Evolutionary conservation across 2,329 filamentous ascomycete species (phyloP), one percentile per base, ranked within the genome.

Genomic region (Colletotrichum caudatum): DNA sequence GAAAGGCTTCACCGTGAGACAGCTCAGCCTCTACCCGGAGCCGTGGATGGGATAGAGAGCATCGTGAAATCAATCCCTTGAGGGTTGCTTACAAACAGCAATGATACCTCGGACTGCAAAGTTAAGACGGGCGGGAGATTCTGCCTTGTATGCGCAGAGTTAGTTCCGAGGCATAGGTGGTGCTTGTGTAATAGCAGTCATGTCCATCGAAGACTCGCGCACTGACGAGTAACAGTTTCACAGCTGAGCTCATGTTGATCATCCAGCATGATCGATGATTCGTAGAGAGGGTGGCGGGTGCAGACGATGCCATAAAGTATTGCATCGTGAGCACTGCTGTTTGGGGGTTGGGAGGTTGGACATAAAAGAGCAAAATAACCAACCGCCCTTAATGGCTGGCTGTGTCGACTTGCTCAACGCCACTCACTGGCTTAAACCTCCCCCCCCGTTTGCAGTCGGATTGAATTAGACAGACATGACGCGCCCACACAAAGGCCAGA

Each of bases 1-100:
- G 51, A 51, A 66, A 37, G 41, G 48, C 41, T 57, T 51, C 57
- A 39, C 51, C 58, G 64, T 53, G 68, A 71, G 65, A 58, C 57
- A 39, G 44, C 68, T 46, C 58, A 63, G 64, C 69, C 58, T 48
- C 64, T 29, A 9, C 14, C 35, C 46, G 29, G 39, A 44, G n/a
- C 26, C 51, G 8, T 41, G 37, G 35, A 33, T 37, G 56, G 63
- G 56, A 41, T 11, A 26, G 37, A n/a, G 8, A 37, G 26, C 18
- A 59, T 9, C 23, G 16, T 29, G 7, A 20, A 26, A 20, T 6
- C 3, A 6, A n/a, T 14, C 3, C 16, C 11, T 29, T 1, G 14
- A 23, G 26, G 33, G 23, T 0, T 12, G 29, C 23, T 57, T 41
- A 18, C 50, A 20, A 57, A 39, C 20, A 54, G 20, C 12, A 29